Base-by-base conservation (phyloP, 148 eudicot species). In the Nepenthes mirabilis region DNA sequence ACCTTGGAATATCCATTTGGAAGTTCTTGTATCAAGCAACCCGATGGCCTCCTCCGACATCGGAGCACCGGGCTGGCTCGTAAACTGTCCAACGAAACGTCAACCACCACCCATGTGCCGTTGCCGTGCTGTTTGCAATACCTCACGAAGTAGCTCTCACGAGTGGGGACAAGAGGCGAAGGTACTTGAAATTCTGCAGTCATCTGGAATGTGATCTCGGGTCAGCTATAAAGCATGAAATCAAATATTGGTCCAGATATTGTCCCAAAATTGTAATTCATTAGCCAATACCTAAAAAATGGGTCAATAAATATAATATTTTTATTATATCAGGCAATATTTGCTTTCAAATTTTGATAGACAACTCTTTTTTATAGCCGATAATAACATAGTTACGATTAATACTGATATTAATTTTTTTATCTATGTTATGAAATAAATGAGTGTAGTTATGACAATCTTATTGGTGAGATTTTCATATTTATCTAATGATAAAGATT, bases 1-100 rank as follows among this genome's bases (percentile, higher is more conserved):
- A 91, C 97, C 93, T 85, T 85, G 0, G 96, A 91, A 80, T 91
- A 91, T 14, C 97, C 97, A 68, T 85, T 85, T 11, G 87, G 90
- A 23, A 83, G 34, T 65, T 91, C 96, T 70, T 91, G 93, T 36
- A 91, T 83, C 6, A 91, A 64, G 73, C 97, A 91, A 59, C 97
- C 97, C 3, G 97, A 91, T 0, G 97, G 97, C 72, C 94, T 82
- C 71, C 95, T 74, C 59, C 93, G 70, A 52, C 90, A 79, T 60
- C 88, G 66, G 12, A 84, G 77, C 1, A 80, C 53, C 0, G 82
- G 76, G 60, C 76, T 70, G 14, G 90, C 88, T 54, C 83, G 83
- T 9, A 91, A 58, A 55, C 69, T 84, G 65, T 91, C 96, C 71
- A 91, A 67, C 33, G 96, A 88, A 57, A 88, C 93, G 75, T 91